Base-by-base conservation (phyloP, 192 early-diverging fungal species). In the Mortierella alpina region DNA sequence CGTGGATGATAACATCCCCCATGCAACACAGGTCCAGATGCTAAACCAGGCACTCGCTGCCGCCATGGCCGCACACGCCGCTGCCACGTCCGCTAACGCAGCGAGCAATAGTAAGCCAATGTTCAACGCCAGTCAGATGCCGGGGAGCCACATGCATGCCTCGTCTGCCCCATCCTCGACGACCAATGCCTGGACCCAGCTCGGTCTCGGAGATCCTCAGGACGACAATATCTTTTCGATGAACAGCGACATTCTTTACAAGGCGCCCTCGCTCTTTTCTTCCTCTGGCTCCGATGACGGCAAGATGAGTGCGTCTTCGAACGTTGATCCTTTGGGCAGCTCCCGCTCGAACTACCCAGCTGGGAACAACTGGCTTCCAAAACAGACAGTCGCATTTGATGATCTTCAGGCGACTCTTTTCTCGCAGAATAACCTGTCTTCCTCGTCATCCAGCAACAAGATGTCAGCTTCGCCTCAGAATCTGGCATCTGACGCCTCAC, bases 181-280 rank as follows among this genome's bases (percentile, higher is more conserved):
- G 2, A 48, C 77, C 42, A 80, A 72, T 40, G 57, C 77, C 2
- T 80, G 77, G 77, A 72, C 69, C 0, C 70, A 66, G 8, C 65
- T 80, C 20, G 70, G 70, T n/a, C 59, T 72, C 40, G 63, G 42
- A 11, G 77, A 80, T 20, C 69, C 70, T 54, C 68, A 80, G 41
- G 77, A 80, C 45, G 77, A 80, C 52, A 70, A 54, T 55, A 72
- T 80, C 45, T 80, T 80, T 44, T 72, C 70, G 18, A 72, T 71
- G 64, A 72, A 80, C 42, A 80, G 61, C 55, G 77, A 72, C 18
- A 66, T 72, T 46, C 61, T 80, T 12, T 79, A 79, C 64, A 70
- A 70, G 52, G 63, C 69, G 1, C 68, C 76, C 18, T 41, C 63
- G 6, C 40, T 79, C 58, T 66, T 71, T 39, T 63, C 62, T 17